Evolutionary conservation across 345 rosid genomes (phyloP).

Genomic region (Corchorus olitorius): DNA sequence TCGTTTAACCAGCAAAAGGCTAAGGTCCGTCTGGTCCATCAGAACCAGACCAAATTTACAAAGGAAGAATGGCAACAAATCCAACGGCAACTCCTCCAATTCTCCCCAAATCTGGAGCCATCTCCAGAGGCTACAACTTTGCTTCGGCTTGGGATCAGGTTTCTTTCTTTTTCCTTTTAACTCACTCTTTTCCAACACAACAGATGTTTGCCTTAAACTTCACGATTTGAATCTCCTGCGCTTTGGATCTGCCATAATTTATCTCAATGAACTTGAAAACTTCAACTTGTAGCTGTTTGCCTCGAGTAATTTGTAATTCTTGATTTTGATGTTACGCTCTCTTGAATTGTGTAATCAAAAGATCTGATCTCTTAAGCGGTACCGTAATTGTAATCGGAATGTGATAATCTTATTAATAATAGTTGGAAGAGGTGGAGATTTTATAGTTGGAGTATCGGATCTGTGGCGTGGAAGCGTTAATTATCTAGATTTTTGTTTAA

Average conservation of each 20-base stretch:
- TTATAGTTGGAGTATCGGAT: background rate
- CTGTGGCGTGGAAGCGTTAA: background rate
- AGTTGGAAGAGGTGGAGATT: background rate
- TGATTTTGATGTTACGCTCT: background rate
- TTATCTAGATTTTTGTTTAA: background rate
- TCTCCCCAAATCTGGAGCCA: constrained; percentile 73
- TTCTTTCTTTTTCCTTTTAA: constrained; percentile 17
- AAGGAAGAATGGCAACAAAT: constrained; percentile 54
- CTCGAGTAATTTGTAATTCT: background rate
- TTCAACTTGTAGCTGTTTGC: background rate
- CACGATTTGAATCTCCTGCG: constrained; percentile 17
- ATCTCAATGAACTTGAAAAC: background rate
- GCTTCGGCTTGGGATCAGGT: constrained; percentile 99
- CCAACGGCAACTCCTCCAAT: constrained; percentile 47
- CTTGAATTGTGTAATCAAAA: background rate
- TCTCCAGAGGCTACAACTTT: constrained; percentile 91
- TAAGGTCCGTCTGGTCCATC: background rate
- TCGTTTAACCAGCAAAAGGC: constrained; percentile 10
- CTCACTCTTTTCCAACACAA: background rate
- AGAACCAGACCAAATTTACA: background rate
- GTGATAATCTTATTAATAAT: background rate
- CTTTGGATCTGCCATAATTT: constrained; percentile 13
- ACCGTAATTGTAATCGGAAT: background rate
- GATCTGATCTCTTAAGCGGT: constrained; percentile 16
- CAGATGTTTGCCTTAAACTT: background rate